Evolutionary conservation across 2,329 filamentous ascomycete genomes (phyloP), one percentile per base, ranked within the genome.

Genomic region (Aspergillus sp.): DNA sequence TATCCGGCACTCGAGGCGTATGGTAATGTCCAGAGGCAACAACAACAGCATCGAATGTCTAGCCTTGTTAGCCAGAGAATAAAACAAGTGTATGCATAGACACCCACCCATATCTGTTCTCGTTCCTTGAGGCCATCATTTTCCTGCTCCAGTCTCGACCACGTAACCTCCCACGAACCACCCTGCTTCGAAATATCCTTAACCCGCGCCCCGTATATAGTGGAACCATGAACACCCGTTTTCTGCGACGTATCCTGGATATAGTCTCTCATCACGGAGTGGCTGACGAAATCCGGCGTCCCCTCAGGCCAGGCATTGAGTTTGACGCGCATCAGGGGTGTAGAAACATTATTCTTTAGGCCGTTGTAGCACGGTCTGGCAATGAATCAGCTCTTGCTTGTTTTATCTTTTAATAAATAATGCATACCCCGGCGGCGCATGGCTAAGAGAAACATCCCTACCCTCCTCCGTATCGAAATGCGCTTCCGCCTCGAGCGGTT

Each of bases 181-280:
- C 69, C 73, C 0, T 70, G 66, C 65, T 88, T 89, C 1, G 64
- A 59, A 0, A 82, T 64, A 3, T 75, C 71, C 59, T 82, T 82
- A 0, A 90, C 87, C n/a, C 83, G 75, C 0, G 86, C 88, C 45
- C 86, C 75, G 63, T 84, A 88, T 0, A 73, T 66, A 0, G 84
- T 85, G 8, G 77, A 66, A 0, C 75, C 68, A 3, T 84, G 70
- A 0, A 88, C 80, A 0, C 80, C 81, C 1, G 80, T 77, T 1
- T 77, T 71, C 0, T 62, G 61, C 0, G 86, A 81, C 1, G 86
- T 82, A n/a, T 81, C 77, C 58, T 86, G 82, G 4, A 90, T 81
- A 64, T 90, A 90, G 2, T 80, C 73, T 35, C 81, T 80, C 8
- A 90, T 72, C 0, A 82, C 77, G 15, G 73, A 66, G 58, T 89